A percentile compares a stretch with the other conserved stretches of the same genome.
phyloP scores from a whole-genome alignment of 1,284 basidiomycete genomes.

The Marasmius fiardii region DNA sequence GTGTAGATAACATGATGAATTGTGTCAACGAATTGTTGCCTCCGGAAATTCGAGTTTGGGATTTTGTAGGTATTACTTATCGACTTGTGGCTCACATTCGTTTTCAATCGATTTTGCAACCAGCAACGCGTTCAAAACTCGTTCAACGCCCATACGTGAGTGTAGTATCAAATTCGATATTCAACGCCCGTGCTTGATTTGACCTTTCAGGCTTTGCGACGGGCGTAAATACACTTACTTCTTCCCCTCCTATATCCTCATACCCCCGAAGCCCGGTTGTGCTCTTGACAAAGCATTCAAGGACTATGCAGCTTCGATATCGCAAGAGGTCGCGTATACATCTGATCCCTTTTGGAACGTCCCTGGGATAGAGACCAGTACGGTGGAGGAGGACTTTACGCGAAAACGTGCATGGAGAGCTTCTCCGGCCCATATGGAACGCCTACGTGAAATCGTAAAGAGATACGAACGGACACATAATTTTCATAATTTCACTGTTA shows the following conservation, averaged over 20 bases:
- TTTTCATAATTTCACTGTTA: constrained; percentile 97
- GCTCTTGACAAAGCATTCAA: constrained; percentile 52
- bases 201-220: constrained; percentile 69
- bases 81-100: neutral
- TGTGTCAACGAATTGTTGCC: constrained; percentile 87
- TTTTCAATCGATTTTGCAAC: neutral
- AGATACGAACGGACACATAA: constrained; percentile 86
- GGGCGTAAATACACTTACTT: constrained; percentile 97
- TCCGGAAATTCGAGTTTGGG: constrained; percentile 91
- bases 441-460: constrained; percentile 54
- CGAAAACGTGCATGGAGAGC: constrained; percentile 73
- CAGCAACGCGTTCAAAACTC: constrained; percentile 82
- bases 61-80: constrained; percentile 50
- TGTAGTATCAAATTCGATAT: constrained; percentile 15
- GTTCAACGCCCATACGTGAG: constrained; percentile 88
- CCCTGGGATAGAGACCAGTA: constrained; percentile 30
- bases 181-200: constrained; percentile 13
- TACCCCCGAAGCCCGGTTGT: constrained; percentile 84
- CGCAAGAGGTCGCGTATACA: constrained; percentile 13
- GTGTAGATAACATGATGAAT: constrained; percentile 67
- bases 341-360: constrained; percentile 36
- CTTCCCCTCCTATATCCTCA: constrained; percentile 91
- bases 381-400: constrained; percentile 50
- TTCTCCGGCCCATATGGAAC: constrained; percentile 47
- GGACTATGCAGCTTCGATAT: constrained; percentile 21